Evolutionary conservation across 1,284 basidiomycete genomes (phyloP), one percentile per base, ranked within the genome.

Genomic region (Malassezia equina): DNA sequence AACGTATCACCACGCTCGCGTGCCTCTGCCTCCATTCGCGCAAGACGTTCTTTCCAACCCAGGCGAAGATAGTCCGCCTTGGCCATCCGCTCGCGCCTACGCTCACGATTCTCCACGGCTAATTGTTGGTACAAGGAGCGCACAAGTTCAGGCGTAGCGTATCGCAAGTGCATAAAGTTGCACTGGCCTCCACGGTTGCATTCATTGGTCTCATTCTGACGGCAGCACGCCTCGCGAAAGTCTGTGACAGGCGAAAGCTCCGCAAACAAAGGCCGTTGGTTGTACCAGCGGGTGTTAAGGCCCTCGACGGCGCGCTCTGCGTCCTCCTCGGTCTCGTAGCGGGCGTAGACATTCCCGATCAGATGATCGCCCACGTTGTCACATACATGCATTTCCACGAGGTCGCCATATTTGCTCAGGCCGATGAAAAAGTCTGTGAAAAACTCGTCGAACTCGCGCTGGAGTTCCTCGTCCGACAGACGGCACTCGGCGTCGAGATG

Each of bases 301-400:
- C 82, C 86, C 67, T 94, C 88, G 9, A 96, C 89, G 0, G 94
- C 93, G 39, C 84, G 79, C 73, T 90, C 86, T 7, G 94, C 94
- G 74, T 99, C 94, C 0, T 90, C 90, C 77, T 99, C 94, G 88
- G 88, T 94, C 73, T 95, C 90, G 75, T 90, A 99, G 40, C 94
- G 82, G 11, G 91, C 94, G 73, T 99, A 99, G 1, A 99, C 94
- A 71, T 98, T 98, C 25, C 94, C 94, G 70, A 96, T 91, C 41
- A 99, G 80, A 75, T 99, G 94, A 75, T 98, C 94, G 24, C 94
- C 94, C 27, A 99, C 90, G 73, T 99, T 99, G 78, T 99, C 94
- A 75, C 94, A 99, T 7, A 99, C 87, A 84, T 89, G 64, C 51
- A 99, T 81, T 78, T 99, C 94, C 50, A 94, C 78, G 46, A 99